Base-by-base conservation (phyloP, 305 asterid genomes). In the Ilex paraguariensis region DNA sequence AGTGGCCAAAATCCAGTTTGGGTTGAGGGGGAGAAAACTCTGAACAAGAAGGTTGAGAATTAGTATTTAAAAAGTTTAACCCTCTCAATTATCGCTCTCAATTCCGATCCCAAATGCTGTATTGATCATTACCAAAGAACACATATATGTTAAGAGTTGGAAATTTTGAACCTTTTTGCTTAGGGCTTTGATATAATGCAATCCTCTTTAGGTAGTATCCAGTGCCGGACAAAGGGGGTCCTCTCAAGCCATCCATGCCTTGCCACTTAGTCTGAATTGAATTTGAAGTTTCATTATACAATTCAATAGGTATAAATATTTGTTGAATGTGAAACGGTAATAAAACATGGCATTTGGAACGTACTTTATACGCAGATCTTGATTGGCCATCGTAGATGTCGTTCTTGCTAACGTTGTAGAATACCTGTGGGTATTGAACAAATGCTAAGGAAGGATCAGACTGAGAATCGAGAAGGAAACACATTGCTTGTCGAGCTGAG, bases 221-320 rank as follows among this genome's bases (percentile, higher is more conserved):
- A 0, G 95, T 85, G 15, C 95, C 95, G 2, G 94, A 51, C 36
- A 94, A 90, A 36, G 75, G 74, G 0, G 91, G 70, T 57, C 97
- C 95, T 3, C 83, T 71, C 61, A 70, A 15, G 36, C 97, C 97
- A 66, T 90, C 97, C 95, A 90, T 90, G 21, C 97, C 97, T 83
- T 85, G 95, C 65, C 81, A 87, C 74, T 84, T 87, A 0, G 88
- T 87, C 97, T 90, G 77, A 32, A 56, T 36, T 36, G 21, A 17
- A 17, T 17, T 17, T 17, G 21, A 17, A 17, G 21, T 17, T 0
- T 17, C 21, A 17, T 17, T 17, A 17, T 17, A 17, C 21, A 17
- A 17, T 17, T 17, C 21, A 17, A 17, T 17, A 17, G 21, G 21
- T 17, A 17, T 17, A 17, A 17, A 17, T 17, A 17, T 17, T 17